Evolutionary conservation across 805 yeast genomes (phyloP), one percentile per base, ranked within the genome.

Genomic region (Blastobotrys americana): DNA sequence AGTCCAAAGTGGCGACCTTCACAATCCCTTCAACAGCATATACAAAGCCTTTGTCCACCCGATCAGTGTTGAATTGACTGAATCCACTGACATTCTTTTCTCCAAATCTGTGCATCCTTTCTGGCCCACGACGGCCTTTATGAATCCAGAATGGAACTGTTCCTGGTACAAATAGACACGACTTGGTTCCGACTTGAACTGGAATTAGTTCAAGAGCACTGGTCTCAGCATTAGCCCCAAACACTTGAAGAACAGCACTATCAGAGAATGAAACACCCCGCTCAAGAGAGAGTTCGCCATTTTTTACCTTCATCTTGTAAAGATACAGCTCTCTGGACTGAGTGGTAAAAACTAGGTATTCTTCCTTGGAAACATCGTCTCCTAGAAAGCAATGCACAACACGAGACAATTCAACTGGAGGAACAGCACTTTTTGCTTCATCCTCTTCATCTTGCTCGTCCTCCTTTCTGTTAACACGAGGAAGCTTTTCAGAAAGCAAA

Each of bases 271-370:
- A 25, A 13, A 13, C 10, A 13, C 31, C 31, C 10, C 31, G 31
- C 31, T 25, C 31, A 13, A 25, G 31, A 13, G 10, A 8, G 28
- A 82, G 17, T 10, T 25, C 1, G 20, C 61, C 71, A 15, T 74
- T 73, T 53, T 71, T 77, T 48, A 67, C 67, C 49, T 64, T 77
- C 28, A 80, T 65, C 53, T 77, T 78, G 60, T 87, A 88, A 41
- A 84, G 65, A 28, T 77, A 67, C 2, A 87, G 66, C 59, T 86
- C 93, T 54, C 94, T 95, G 43, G 94, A 93, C 57, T 80, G 76
- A 0, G 95, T 87, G 41, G 86, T 64, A 5, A 85, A 69, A 0
- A 87, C 72, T 46, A 88, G 60, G 58, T 78, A 78, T 53, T 84
- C 88, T 39, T 79, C 81, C 37, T 73, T 70, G 22, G 58, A 50